Conservation (phyloP, 2,329 filamentous ascomycete genomes). For the Elsinoe necatrix region DNA sequence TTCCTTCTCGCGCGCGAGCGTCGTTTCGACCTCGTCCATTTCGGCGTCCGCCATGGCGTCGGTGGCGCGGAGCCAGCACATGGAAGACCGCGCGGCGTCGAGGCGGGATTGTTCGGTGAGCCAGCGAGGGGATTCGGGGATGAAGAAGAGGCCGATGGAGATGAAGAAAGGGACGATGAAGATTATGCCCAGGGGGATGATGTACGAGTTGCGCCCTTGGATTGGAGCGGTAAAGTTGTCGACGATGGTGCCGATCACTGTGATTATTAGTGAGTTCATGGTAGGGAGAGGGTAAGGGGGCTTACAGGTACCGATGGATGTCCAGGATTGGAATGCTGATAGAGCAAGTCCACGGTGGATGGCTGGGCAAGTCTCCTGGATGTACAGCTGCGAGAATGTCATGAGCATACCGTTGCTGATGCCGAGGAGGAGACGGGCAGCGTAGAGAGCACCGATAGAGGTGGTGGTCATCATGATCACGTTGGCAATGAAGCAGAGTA, state of each 20-base stretch:
- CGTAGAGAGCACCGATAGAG: slow-evolving; percentile 46
- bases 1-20: slow-evolving; percentile 30
- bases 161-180: slow-evolving; percentile 44
- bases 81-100: slow-evolving; percentile 19
- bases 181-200: slow-evolving; percentile 47
- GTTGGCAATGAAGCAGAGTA: slow-evolving; percentile 44
- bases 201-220: slow-evolving; percentile 27
- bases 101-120: slow-evolving; percentile 26
- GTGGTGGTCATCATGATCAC: slow-evolving; percentile 51
- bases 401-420: slow-evolving; percentile 51
- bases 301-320: slow-evolving; percentile 35
- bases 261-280: background rate
- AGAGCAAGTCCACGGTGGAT: slow-evolving; percentile 43
- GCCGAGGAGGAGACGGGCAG: slow-evolving; percentile 48
- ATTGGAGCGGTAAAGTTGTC: slow-evolving; percentile 41
- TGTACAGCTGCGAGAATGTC: slow-evolving; percentile 46
- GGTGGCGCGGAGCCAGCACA: slow-evolving; percentile 21
- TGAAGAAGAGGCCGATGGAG: slow-evolving; percentile 37
- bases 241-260: slow-evolving; percentile 40
- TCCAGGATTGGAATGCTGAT: slow-evolving; percentile 42
- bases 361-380: slow-evolving; percentile 45
- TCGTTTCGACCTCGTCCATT: slow-evolving; percentile 25
- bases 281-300: background rate
- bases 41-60: slow-evolving; percentile 19
- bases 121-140: slow-evolving; percentile 33